A percentile compares a stretch with the other conserved stretches of the same genome.
phyloP scores from a whole-genome alignment of 805 yeast species.

The Pichia kluyveri region DNA sequence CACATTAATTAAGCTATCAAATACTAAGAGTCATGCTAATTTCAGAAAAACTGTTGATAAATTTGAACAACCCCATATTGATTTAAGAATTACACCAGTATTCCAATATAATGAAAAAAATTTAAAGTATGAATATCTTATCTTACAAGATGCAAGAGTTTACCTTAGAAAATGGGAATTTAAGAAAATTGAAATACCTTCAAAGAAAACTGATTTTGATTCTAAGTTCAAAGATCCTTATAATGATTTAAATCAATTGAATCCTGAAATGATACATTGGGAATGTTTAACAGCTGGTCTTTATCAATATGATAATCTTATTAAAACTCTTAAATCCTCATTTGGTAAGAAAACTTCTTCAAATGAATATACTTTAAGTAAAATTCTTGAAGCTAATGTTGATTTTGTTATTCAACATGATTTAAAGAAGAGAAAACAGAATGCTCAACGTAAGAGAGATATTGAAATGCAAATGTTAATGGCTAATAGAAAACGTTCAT shows the following conservation, averaged over 20 bases:
- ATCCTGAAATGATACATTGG: constrained; percentile 30
- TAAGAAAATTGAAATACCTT: constrained; percentile 28
- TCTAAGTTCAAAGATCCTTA: constrained; percentile 15
- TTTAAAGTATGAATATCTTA: constrained; percentile 21
- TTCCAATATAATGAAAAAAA: constrained; percentile 11
- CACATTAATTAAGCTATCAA: constrained; percentile 29
- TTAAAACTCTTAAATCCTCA: constrained; percentile 24
- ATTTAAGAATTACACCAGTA: constrained; percentile 16
- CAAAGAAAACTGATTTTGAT: constrained; percentile 22
- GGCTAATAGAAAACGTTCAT: constrained; percentile 64
- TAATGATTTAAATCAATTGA: constrained; percentile 16
- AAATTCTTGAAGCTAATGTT: constrained; percentile 23
- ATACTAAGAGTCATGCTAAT: constrained; percentile 33
- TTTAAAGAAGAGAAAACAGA: constrained; percentile 42
- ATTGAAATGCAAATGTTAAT: constrained; percentile 53
- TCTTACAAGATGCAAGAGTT: constrained; percentile 45
- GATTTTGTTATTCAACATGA: constrained; percentile 35
- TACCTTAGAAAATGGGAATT: constrained; percentile 31
- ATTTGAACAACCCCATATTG: constrained; percentile 21
- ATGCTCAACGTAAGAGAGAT: constrained; percentile 50
- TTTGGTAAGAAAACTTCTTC: constrained; percentile 22
- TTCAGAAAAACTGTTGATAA: constrained; percentile 43
- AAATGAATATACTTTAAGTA: constrained; percentile 22
- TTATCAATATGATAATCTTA: constrained; percentile 31
- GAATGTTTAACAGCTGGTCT: constrained; percentile 34